Evolutionary conservation across 1,139 yeast genomes (phyloP).

Genomic region (Taiozyma onychis): DNA sequence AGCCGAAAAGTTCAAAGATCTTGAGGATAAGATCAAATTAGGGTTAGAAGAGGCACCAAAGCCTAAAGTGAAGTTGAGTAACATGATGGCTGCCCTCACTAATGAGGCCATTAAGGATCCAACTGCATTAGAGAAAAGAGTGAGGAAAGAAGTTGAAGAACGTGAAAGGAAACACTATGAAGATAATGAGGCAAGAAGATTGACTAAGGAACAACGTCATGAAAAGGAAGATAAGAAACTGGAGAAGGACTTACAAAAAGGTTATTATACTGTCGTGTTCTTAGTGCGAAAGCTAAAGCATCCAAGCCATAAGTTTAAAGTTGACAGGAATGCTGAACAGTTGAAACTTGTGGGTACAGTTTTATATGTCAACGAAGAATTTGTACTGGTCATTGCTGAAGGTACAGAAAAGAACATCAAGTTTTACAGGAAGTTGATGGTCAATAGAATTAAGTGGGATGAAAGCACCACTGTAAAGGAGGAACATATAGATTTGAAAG

Average conservation of each 20-base stretch:
- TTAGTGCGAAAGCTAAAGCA: constrained; percentile 47
- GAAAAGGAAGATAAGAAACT: constrained; percentile 40
- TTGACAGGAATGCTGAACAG: constrained; percentile 78
- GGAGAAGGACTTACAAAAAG: constrained; percentile 46
- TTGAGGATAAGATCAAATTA: constrained; percentile 69
- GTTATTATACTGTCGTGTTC: constrained; percentile 56
- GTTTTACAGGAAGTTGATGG: constrained; percentile 57
- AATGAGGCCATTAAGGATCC: constrained; percentile 90
- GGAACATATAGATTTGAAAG: constrained; percentile 32
- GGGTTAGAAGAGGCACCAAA: constrained; percentile 88
- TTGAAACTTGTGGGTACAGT: constrained; percentile 55
- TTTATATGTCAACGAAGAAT: constrained; percentile 32
- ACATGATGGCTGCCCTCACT: constrained; percentile 79
- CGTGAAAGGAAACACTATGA: constrained; percentile 57
- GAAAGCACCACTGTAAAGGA: constrained; percentile 30
- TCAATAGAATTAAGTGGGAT: constrained; percentile 66
- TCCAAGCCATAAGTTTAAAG: constrained; percentile 65
- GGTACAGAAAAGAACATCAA: constrained; percentile 61
- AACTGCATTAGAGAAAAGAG: constrained; percentile 73
- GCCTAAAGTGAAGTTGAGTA: constrained; percentile 79
- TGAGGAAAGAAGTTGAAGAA: constrained; percentile 60
- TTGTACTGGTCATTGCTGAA: constrained; percentile 62
- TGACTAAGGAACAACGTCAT: constrained; percentile 52
- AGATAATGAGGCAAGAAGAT: constrained; percentile 56
- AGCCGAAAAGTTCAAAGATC: constrained; percentile 55